Percentiles rank a stretch among this genome's conserved stretches.
Conservation (phyloP, 768 basidiomycete genomes). For the Boletus speciosus region DNA sequence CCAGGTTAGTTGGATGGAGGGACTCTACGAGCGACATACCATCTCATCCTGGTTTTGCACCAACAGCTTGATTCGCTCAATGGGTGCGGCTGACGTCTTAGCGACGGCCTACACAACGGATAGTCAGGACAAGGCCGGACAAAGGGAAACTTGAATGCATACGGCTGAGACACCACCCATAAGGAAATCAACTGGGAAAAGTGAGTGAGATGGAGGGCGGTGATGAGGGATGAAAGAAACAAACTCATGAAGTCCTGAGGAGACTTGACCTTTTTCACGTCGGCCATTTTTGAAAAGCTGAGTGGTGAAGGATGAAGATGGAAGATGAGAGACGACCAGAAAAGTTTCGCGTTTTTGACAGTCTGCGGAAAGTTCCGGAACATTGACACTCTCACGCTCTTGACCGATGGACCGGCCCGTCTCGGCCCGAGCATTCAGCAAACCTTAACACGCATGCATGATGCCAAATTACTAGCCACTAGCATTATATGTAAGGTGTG, state of each 20-base stretch:
- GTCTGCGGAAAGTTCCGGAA: conserved; percentile 32
- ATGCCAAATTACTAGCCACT: conserved; percentile 8
- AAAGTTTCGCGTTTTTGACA: conserved; percentile 48
- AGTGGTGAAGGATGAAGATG: conserved; percentile 45
- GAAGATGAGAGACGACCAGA: conserved; percentile 41
- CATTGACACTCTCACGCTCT: conserved; percentile 26
- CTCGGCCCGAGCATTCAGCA: background rate
- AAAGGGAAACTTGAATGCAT: conserved; percentile 29
- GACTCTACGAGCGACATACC: conserved; percentile 43
- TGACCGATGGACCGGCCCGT: conserved; percentile 9
- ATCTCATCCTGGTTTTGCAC: conserved; percentile 99
- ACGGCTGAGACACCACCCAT: conserved; percentile 96
- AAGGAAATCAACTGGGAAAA: conserved; percentile 75
- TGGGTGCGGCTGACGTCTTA: conserved; percentile 98
- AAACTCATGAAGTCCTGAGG: conserved; percentile 87
- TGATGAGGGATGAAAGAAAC: background rate
- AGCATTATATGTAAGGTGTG: conserved; percentile 15
- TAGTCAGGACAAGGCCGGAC: conserved; percentile 14
- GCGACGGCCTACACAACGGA: conserved; percentile 74
- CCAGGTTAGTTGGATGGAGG: conserved; percentile 5
- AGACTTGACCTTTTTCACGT: conserved; percentile 79
- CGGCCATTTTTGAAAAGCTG: conserved; percentile 73
- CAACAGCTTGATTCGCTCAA: conserved; percentile 98
- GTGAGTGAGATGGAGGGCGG: conserved; percentile 13
- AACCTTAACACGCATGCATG: background rate